These are phyloP conservation scores for Pseudofabraea citricarpa DNA, from an alignment of 2,329 filamentous ascomycete species.

Conservation along the genomic window DNA sequence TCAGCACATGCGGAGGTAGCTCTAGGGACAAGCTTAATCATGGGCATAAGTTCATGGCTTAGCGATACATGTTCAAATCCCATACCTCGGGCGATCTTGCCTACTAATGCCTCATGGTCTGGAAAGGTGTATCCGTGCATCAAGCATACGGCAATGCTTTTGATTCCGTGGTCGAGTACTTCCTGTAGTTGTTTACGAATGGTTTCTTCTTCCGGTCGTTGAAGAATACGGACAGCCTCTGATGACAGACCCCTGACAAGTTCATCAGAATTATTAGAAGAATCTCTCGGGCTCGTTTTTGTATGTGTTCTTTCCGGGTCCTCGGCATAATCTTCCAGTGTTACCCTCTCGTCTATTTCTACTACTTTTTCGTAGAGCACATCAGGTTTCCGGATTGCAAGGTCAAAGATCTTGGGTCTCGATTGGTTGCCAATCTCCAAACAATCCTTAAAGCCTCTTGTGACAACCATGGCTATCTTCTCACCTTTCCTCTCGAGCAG, in stretches of 20 bases:
- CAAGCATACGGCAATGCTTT: constrained; percentile 81
- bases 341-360: constrained; percentile 89
- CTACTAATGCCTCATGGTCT: constrained; percentile 75
- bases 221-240: constrained; percentile 68
- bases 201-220: constrained; percentile 50
- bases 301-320: constrained; percentile 62
- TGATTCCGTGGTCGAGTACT: constrained; percentile 66
- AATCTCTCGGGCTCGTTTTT: constrained; percentile 48
- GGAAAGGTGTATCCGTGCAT: constrained; percentile 94
- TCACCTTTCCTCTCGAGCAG: constrained; percentile 87
- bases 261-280: constrained; percentile 43
- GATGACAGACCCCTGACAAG: constrained; percentile 69
- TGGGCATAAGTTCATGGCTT: constrained; percentile 75
- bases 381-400: constrained; percentile 82
- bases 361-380: constrained; percentile 80
- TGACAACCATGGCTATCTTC: constrained; percentile 81
- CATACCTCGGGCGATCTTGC: constrained; percentile 70
- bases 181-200: constrained; percentile 59
- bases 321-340: constrained; percentile 86
- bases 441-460: constrained; percentile 82
- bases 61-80: constrained; percentile 81
- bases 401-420: constrained; percentile 83
- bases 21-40: constrained; percentile 69
- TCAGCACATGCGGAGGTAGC: constrained; percentile 70
- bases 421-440: constrained; percentile 88